Conservation (phyloP, 495 filamentous ascomycete genomes). For the Aspergillus cristatus region DNA sequence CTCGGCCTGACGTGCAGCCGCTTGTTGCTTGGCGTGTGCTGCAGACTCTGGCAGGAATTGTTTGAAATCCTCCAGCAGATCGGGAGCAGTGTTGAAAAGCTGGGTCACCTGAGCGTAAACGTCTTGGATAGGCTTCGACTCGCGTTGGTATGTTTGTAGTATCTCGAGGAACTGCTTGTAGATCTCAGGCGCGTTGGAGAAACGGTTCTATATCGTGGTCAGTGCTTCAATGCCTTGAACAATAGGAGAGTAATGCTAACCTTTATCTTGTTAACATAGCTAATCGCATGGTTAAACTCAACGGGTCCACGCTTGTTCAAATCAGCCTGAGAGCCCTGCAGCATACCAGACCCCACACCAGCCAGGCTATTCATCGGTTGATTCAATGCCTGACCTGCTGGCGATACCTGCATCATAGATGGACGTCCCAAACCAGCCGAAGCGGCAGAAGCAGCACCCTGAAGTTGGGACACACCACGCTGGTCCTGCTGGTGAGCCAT, state of each 20-base stretch:
- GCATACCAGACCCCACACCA: conserved; percentile 35
- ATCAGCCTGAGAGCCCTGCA: conserved; percentile 47
- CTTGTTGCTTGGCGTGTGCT: conserved; percentile 72
- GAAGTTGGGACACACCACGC: conserved; percentile 68
- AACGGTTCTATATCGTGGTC: conserved; percentile 65
- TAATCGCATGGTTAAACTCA: conserved; percentile 99
- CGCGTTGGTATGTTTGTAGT: conserved; percentile 94
- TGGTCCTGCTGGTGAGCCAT: conserved; percentile 70
- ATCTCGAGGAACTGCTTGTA: conserved; percentile 99
- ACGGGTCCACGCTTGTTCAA: conserved; percentile 87
- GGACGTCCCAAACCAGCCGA: conserved; percentile 37
- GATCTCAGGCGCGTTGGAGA: conserved; percentile 88
- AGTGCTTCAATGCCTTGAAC: neutral
- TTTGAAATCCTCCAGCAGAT: conserved; percentile 97
- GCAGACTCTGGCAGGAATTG: conserved; percentile 97
- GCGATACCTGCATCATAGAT: conserved; percentile 32
- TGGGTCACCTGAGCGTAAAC: conserved; percentile 96
- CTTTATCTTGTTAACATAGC: conserved; percentile 99
- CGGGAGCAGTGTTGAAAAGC: conserved; percentile 87
- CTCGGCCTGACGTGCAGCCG: conserved; percentile 52
- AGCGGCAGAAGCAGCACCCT: conserved; percentile 63
- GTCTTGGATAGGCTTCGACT: conserved; percentile 97
- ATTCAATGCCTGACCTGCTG: conserved; percentile 40
- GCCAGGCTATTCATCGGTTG: conserved; percentile 38
- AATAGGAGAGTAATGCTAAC: conserved; percentile 33